Base-by-base conservation (phyloP, 148 eudicot genomes). In the Vaccinium myrtillus region DNA sequence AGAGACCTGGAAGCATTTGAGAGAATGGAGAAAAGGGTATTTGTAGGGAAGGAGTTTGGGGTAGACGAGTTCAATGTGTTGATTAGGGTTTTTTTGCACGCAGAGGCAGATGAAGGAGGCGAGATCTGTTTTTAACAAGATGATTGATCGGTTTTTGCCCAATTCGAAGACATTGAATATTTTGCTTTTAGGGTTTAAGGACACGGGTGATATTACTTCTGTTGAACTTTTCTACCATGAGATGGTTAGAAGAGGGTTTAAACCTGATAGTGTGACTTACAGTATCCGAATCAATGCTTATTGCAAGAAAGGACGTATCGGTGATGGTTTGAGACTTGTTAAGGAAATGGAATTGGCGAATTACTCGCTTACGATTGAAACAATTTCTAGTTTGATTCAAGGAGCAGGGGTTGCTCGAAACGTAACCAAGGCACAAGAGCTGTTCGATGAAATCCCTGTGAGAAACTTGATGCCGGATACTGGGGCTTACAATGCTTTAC, bases 101-200 rank as follows among this genome's bases (percentile, higher is more conserved):
- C 95, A 94, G 84, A 87, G 98, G 82, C 90, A 91, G 86, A 96
- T 96, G 97, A 92, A 94, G 79, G 98, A 94, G 88, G 98, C 98
- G 32, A 89, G 89, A 85, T 93, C 97, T 21, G 88, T 96, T 6
- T 94, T 96, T 88, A 87, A 89, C 53, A 96, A 89, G 88, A 78
- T 92, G 91, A 86, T 87, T 87, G 56, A 86, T 63, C 90, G 91
- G 46, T 96, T 92, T 83, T 67, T 89, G 67, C 91, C 94, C 32
- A 89, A 92, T 88, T 90, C 89, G 77, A 94, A 91, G 86, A 96
- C 98, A 61, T 94, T 96, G 98, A 96, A 94, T 88, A 94, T 96
- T 39, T 87, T 96, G 90, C 92, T 96, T 9, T 84, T 96, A 87
- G 99, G 99, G 75, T 96, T 96, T 86, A 96, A 93, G 89, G 94